Percentiles rank a stretch among this genome's conserved stretches.
phyloP scores from a whole-genome alignment of 371 early-diverging fungal species.

The Smittium culicis region DNA sequence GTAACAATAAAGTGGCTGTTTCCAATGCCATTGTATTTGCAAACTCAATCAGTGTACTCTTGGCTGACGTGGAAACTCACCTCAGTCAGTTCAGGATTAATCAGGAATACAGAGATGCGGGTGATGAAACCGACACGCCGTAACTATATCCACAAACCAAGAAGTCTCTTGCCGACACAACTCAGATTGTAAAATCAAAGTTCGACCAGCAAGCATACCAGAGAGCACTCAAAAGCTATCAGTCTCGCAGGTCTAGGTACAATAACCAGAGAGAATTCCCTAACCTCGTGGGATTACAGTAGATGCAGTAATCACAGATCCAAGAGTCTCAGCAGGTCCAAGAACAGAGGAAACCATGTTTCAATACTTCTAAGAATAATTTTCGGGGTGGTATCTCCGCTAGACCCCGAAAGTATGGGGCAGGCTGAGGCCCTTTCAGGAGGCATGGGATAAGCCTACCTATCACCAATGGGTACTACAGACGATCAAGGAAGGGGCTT shows the following conservation, averaged over 20 bases:
- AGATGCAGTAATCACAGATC: constrained; percentile 3
- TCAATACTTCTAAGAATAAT: constrained; percentile 8
- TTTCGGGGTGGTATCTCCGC: not conserved
- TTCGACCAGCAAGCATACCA: not conserved
- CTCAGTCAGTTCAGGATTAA: not conserved
- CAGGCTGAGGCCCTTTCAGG: not conserved
- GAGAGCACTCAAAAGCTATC: not conserved
- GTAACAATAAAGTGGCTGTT: not conserved
- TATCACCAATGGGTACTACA: constrained; percentile 5
- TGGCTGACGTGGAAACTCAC: not conserved
- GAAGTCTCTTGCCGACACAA: not conserved
- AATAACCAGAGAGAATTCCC: not conserved
- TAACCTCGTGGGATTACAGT: not conserved
- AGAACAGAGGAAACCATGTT: constrained; percentile 1
- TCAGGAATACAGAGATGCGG: not conserved
- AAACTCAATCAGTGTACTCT: not conserved
- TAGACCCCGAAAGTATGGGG: constrained; percentile 10
- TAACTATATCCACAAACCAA: not conserved
- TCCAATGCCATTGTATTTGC: not conserved
- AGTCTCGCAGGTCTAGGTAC: not conserved
- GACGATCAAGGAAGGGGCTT: constrained; percentile 6
- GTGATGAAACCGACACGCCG: not conserved
- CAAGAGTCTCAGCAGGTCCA: constrained; percentile 8
- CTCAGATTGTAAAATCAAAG: not conserved
- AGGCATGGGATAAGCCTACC: constrained; percentile 5